phyloP scores from a whole-genome alignment of 2,329 filamentous ascomycete genomes.

The Colletotrichum sp. region DNA sequence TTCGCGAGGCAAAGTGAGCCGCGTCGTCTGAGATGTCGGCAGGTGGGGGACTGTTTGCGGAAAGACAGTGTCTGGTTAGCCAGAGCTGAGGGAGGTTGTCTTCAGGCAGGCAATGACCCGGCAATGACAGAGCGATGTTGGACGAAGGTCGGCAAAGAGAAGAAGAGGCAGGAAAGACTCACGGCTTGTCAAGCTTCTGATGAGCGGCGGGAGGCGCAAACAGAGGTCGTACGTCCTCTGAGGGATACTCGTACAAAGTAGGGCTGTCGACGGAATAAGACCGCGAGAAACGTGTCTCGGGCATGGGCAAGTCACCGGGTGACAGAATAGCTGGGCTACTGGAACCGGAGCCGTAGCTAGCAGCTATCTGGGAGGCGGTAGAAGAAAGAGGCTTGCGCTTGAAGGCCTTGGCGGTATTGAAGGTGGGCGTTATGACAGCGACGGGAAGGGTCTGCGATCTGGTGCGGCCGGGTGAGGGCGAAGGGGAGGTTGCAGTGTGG shows the following conservation, averaged over 20 bases:
- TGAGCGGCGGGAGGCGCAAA: conserved; percentile 17
- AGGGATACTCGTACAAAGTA: conserved; percentile 64
- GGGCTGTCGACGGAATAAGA: conserved; percentile 64
- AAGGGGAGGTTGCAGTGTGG: conserved; percentile 24
- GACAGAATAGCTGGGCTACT: conserved; percentile 26
- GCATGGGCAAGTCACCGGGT: conserved; percentile 47
- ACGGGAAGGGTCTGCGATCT: conserved; percentile 22
- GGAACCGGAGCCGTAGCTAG: conserved; percentile 48
- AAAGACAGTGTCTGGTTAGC: neutral
- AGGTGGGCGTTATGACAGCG: conserved; percentile 4
- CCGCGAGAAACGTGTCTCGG: conserved; percentile 60
- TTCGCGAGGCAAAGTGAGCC: conserved; percentile 34
- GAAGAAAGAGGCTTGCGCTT: conserved; percentile 66
- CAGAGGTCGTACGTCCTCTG: conserved; percentile 16
- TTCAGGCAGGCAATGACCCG: neutral
- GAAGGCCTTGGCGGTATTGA: conserved; percentile 36
- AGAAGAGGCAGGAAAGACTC: conserved; percentile 4
- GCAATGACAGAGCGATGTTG: neutral
- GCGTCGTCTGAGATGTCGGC: conserved; percentile 14
- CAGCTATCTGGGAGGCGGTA: conserved; percentile 56
- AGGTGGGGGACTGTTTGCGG: conserved; percentile 12
- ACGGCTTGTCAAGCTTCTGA: conserved; percentile 15
- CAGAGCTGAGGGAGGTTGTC: neutral
- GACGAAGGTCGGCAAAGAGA: neutral
- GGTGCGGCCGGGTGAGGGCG: conserved; percentile 21